A percentile compares a stretch with the other conserved stretches of the same genome.
phyloP scores from a whole-genome alignment of 2,329 filamentous ascomycete genomes.

The Diaporthe ilicicola region DNA sequence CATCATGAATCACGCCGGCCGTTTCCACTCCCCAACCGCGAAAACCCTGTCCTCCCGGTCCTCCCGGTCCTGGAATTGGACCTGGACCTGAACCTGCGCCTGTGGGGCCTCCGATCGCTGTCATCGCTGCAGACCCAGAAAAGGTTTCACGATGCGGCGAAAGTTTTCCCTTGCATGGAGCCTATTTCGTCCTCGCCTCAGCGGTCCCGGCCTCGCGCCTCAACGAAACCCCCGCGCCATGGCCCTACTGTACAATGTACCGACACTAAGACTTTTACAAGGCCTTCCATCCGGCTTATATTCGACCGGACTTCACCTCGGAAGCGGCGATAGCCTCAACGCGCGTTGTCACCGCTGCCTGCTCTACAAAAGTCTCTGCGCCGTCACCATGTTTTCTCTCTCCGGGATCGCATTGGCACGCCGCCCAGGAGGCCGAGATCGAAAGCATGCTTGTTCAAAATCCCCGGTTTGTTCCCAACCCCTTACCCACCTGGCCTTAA shows the following conservation, averaged over 20 bases:
- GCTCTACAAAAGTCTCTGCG: neutral
- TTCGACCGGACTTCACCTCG: conserved; percentile 12
- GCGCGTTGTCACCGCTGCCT: neutral
- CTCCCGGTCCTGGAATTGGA: conserved; percentile 1
- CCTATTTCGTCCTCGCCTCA: neutral
- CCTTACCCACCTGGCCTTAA: neutral
- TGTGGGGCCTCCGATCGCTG: neutral
- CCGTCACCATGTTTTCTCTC: neutral
- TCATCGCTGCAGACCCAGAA: conserved; percentile 22
- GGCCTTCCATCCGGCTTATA: neutral
- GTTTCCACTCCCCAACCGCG: neutral
- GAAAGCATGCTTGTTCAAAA: neutral
- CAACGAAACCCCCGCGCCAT: neutral
- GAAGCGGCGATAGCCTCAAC: neutral
- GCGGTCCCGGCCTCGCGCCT: neutral
- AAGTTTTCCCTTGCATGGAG: conserved; percentile 25
- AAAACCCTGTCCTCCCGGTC: neutral
- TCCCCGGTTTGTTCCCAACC: neutral
- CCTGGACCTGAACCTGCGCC: neutral
- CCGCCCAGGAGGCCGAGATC: neutral
- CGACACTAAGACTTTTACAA: too few species aligned
- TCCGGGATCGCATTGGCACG: conserved; percentile 1
- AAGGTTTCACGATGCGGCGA: conserved; percentile 18
- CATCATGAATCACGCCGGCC: conserved; percentile 2
- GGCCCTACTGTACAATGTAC: neutral